These are phyloP conservation scores for Nyssa sinensis DNA, from an alignment of 148 eudicot species.

Conservation along the genomic window DNA sequence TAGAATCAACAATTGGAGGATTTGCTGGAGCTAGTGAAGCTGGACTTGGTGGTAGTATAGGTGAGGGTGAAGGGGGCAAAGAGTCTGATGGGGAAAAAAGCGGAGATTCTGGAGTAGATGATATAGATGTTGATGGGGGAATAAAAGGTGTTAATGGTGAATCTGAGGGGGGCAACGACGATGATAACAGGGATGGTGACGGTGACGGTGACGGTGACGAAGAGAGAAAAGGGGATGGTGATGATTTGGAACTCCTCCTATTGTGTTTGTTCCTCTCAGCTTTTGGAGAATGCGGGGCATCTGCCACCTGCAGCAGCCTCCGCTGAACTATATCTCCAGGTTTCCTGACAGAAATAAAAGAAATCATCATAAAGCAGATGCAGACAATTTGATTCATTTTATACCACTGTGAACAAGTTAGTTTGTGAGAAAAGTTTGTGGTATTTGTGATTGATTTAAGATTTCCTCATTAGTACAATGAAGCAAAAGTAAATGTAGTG, in stretches of 20 bases:
- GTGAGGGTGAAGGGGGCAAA: constrained; percentile 18
- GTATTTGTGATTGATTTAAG: neutral
- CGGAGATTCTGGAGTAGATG: constrained; percentile 20
- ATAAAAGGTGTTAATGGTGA: constrained; percentile 18
- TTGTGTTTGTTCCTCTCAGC: constrained; percentile 9
- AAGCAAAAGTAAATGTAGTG: neutral
- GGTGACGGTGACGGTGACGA: constrained; percentile 17
- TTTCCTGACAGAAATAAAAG: constrained; percentile 26
- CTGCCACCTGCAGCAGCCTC: constrained; percentile 34
- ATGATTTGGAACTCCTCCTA: constrained; percentile 8
- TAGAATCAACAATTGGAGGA: neutral
- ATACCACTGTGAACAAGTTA: neutral
- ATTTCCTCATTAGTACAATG: neutral
- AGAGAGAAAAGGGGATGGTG: constrained; percentile 27
- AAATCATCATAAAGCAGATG: neutral
- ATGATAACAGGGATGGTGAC: constrained; percentile 16
- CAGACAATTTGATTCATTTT: neutral
- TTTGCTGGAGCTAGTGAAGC: constrained; percentile 13
- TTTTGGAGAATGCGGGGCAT: neutral
- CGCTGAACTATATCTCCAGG: constrained; percentile 15
- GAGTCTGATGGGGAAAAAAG: constrained; percentile 22
- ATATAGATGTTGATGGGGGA: constrained; percentile 27
- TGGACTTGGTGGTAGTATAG: constrained; percentile 26
- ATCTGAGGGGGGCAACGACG: constrained; percentile 18
- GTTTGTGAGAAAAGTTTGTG: neutral